Percentiles rank a stretch among this genome's conserved stretches.
Conservation (phyloP, 352 stramenopile species). For the Phytophthora europaea region DNA sequence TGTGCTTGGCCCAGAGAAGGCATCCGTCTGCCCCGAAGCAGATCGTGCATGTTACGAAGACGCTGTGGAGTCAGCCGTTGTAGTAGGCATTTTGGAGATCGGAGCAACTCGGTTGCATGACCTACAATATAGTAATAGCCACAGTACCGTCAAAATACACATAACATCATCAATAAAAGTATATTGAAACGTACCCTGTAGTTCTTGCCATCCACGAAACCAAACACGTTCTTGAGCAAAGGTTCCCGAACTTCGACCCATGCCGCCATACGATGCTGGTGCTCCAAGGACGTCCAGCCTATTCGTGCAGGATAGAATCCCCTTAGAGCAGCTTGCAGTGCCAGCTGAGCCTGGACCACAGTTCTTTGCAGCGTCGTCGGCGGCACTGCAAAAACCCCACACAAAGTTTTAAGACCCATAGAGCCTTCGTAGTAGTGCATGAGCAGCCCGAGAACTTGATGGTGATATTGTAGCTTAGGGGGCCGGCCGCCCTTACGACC, state of each 20-base stretch:
- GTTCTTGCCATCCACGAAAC: conserved; percentile 2
- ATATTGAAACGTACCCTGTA: neutral
- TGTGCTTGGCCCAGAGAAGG: no score
- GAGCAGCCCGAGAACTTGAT: conserved; percentile 4
- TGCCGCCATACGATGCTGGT: neutral
- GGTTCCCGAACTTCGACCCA: conserved; percentile 3
- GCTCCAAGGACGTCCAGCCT: neutral
- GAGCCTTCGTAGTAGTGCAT: conserved; percentile 7
- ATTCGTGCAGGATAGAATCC: neutral
- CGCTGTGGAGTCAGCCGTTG: no score
- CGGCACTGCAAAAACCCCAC: neutral
- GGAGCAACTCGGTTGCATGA: no score
- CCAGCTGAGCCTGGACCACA: neutral
- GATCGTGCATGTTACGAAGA: neutral
- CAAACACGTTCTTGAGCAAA: conserved; percentile 5
- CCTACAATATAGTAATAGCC: no score
- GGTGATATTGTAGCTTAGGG: neutral
- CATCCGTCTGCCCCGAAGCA: no score
- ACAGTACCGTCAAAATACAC: neutral
- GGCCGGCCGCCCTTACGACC: neutral
- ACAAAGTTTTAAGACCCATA: conserved; percentile 1
- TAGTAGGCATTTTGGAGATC: no score
- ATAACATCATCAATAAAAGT: neutral
- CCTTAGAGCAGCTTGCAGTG: neutral
- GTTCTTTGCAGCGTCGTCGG: neutral